These are phyloP conservation scores for Fusarium abutilonis DNA, from an alignment of 2,329 filamentous ascomycete genomes.

Conservation along the genomic window DNA sequence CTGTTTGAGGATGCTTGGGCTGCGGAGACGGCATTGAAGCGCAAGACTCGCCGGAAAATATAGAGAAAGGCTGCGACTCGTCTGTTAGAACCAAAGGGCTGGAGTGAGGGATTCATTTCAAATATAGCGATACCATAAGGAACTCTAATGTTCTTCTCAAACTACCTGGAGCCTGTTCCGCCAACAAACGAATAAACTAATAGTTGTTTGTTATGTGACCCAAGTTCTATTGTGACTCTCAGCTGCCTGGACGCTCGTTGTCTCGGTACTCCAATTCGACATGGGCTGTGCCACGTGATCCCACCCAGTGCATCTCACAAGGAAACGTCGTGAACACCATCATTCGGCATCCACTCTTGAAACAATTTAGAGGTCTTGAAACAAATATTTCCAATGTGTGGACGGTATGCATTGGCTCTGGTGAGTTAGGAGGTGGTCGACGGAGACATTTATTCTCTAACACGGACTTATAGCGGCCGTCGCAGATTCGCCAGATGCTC, in stretches of 20 bases:
- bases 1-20: constrained; percentile 77
- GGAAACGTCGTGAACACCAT: constrained; percentile 8
- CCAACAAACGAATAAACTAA: too few relatives aligned
- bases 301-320: not conserved
- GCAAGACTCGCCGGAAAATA: constrained; percentile 32
- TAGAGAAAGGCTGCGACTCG: constrained; percentile 6
- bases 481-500: constrained; percentile 77
- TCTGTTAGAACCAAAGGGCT: not conserved
- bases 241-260: too few relatives aligned
- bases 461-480: constrained; percentile 69
- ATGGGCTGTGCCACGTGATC: constrained; percentile 21
- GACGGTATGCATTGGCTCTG: constrained; percentile 51
- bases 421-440: constrained; percentile 35
- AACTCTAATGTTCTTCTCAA: not conserved
- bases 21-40: constrained; percentile 40
- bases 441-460: not conserved
- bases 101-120: too few relatives aligned
- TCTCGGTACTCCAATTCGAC: not conserved
- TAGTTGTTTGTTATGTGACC: too few relatives aligned
- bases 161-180: too few relatives aligned
- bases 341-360: not conserved
- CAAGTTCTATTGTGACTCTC: too few relatives aligned
- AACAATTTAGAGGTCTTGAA: not conserved
- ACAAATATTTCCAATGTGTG: constrained; percentile 47
- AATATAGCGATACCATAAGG: constrained; percentile 27